Conservation (phyloP, 257 asterid genomes). For the Solanum peruvianum region DNA sequence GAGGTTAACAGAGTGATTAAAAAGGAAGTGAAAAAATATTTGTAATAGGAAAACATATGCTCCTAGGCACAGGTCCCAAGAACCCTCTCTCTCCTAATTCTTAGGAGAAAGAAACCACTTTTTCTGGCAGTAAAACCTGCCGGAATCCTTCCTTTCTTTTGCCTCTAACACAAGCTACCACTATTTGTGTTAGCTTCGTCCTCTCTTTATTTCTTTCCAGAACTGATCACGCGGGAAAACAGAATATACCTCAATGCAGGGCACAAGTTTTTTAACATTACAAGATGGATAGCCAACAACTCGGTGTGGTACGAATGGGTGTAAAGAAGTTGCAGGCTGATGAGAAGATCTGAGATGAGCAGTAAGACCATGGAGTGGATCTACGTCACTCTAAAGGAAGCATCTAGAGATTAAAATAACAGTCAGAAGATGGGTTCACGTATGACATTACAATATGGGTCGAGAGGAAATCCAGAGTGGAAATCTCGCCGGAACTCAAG, state of each 20-base stretch:
- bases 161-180: neutral
- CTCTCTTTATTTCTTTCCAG: neutral
- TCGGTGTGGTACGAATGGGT: neutral
- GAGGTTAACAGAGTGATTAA: conserved; percentile 1
- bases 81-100: neutral
- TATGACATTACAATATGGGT: neutral
- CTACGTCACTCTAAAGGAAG: neutral
- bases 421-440: neutral
- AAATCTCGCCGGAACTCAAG: neutral
- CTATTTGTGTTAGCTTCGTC: neutral
- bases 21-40: neutral
- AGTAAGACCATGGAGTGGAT: neutral
- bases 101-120: neutral
- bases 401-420: neutral
- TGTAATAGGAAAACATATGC: neutral
- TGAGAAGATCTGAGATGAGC: neutral
- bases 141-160: neutral
- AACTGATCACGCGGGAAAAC: neutral
- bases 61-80: neutral
- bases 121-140: neutral
- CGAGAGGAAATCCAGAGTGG: neutral
- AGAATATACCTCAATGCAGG: neutral
- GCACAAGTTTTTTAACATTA: neutral
- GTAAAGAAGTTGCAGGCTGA: neutral
- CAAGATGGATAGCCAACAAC: neutral